Base-by-base conservation (phyloP, 805 yeast genomes). In the Kuraishia floccosa region DNA sequence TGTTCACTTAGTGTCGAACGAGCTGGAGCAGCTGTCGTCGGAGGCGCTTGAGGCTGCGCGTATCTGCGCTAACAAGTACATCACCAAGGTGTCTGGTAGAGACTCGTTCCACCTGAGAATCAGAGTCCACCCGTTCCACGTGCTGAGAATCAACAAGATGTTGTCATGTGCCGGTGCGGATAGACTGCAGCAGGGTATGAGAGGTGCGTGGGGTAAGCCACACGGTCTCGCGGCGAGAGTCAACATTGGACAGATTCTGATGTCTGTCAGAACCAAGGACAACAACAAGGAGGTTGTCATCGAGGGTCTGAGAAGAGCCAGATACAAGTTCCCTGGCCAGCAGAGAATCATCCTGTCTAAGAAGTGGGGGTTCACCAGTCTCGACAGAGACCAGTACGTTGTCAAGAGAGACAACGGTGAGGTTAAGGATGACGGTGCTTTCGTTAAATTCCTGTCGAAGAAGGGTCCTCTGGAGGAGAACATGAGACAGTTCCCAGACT, bases 151-250 rank as follows among this genome's bases (percentile, higher is more conserved):
- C 77, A 91, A 91, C 91, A 91, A 91, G 85, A 91, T 91, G 98
- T 86, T 91, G 95, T 91, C 98, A 62, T 91, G 98, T 78, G 98
- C 98, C 75, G 98, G 98, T 84, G 98, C 98, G 65, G 98, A 91
- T 89, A 86, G 98, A 83, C 80, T 91, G 72, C 98, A 91, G 76
- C 97, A 91, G 76, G 98, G 98, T 87, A 91, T 91, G 98, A 89
- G 98, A 85, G 94, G 94, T 78, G 98, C 98, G 64, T 91, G 97
- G 97, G 98, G 98, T 86, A 91, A 91, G 77, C 98, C 98, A 59
- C 96, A 87, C 58, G 98, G 98, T 77, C 76, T 86, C 60, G 98
- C 97, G 56, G 98, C 98, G 58, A 86, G 98, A 70, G 97, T 91
- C 65, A 72, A 72, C 72, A 91, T 91, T 68, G 98, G 98, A 62